Conservation (phyloP, 345 rosid species). For the Camelina laxa region DNA sequence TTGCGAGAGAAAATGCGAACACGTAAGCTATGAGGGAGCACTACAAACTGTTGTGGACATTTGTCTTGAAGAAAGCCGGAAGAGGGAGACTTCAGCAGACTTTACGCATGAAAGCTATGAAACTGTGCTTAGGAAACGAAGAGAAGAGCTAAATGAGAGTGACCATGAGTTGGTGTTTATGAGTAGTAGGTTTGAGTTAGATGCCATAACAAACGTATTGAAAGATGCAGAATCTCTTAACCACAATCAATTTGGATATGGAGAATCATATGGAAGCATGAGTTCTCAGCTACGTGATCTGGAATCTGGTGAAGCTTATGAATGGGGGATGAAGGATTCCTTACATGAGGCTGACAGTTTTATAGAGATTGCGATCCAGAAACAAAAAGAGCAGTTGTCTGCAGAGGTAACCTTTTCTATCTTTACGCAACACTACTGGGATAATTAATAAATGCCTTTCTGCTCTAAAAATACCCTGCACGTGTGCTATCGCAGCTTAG, state of each 20-base stretch:
- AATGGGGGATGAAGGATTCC: slow-evolving; percentile 69
- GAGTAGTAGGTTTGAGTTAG: slow-evolving; percentile 69
- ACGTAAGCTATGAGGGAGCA: slow-evolving; percentile 77
- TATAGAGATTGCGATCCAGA: slow-evolving; percentile 78
- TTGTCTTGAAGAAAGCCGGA: slow-evolving; percentile 83
- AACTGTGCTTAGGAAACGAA: slow-evolving; percentile 66
- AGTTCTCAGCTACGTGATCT: slow-evolving; percentile 78
- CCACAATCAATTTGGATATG: slow-evolving; percentile 73
- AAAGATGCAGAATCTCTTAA: slow-evolving; percentile 76
- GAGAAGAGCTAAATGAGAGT: slow-evolving; percentile 59
- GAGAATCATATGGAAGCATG: slow-evolving; percentile 57
- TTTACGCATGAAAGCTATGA: slow-evolving; percentile 62
- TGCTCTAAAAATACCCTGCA: slow-evolving; percentile 20
- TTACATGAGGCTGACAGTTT: slow-evolving; percentile 70
- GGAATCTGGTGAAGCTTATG: slow-evolving; percentile 81
- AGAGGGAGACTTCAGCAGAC: slow-evolving; percentile 62
- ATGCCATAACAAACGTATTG: slow-evolving; percentile 67
- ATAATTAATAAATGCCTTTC: background rate
- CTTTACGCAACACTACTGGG: slow-evolving; percentile 23
- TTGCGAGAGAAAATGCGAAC: slow-evolving; percentile 79
- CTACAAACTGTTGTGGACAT: slow-evolving; percentile 80
- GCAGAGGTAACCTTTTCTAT: slow-evolving; percentile 63
- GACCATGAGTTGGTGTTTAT: slow-evolving; percentile 52
- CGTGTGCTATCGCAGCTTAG: slow-evolving; percentile 66
- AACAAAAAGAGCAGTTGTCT: slow-evolving; percentile 77